These are phyloP conservation scores for Globisporangium solare DNA, from an alignment of 352 stramenopile genomes.

Conservation along the genomic window DNA sequence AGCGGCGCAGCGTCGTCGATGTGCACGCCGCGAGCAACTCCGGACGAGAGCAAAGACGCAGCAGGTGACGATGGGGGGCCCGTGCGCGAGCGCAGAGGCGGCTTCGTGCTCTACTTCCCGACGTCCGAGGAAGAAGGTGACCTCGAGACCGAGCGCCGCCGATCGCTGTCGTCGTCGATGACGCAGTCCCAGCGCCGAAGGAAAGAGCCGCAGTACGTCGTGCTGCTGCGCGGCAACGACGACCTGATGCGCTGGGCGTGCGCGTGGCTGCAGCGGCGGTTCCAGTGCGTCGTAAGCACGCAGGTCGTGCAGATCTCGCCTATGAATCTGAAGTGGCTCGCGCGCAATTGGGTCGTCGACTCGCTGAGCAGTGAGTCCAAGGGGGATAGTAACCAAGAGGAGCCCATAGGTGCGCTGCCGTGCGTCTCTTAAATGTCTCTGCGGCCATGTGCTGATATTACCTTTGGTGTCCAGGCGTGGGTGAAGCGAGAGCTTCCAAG, in stretches of 20 bases:
- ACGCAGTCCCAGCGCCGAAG: constrained; percentile 19
- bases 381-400: neutral
- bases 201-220: constrained; percentile 44
- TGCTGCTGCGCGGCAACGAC: constrained; percentile 56
- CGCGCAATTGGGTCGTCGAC: constrained; percentile 39
- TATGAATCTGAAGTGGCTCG: constrained; percentile 46
- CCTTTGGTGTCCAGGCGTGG: neutral
- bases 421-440: neutral
- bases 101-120: constrained; percentile 68
- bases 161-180: constrained; percentile 5
- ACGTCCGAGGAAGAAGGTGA: constrained; percentile 24
- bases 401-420: neutral
- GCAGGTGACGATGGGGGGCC: neutral
- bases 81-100: constrained; percentile 10
- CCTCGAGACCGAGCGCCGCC: constrained; percentile 8
- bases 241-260: constrained; percentile 48
- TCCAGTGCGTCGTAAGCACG: constrained; percentile 61
- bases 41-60: constrained; percentile 1
- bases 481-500: neutral
- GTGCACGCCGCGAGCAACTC: neutral
- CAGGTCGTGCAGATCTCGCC: constrained; percentile 44
- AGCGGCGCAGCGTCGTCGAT: too few relatives aligned
- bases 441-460: neutral
- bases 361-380: constrained; percentile 23
- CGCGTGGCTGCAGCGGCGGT: constrained; percentile 64